These are phyloP conservation scores for Diaporthe helianthi DNA, from an alignment of 2,329 filamentous ascomycete species.

Conservation along the genomic window DNA sequence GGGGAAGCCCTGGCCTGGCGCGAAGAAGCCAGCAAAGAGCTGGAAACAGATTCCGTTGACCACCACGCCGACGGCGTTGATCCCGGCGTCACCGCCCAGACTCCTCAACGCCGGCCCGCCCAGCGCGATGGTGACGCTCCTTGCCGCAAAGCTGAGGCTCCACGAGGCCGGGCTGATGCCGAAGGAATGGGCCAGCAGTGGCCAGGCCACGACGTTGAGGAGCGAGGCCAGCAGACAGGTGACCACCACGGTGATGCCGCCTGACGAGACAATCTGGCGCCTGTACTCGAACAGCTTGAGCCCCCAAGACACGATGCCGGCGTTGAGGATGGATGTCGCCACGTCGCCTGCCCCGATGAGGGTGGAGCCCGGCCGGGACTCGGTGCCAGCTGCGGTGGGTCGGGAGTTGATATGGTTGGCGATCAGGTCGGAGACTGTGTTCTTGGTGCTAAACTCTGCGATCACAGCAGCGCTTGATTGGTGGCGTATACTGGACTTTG, in stretches of 20 bases:
- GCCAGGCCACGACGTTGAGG: conserved; percentile 52
- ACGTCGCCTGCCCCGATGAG: conserved; percentile 54
- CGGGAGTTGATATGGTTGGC: conserved; percentile 36
- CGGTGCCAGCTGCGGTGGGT: conserved; percentile 30
- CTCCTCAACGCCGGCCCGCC: conserved; percentile 54
- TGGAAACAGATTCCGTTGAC: conserved; percentile 56
- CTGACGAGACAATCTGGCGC: conserved; percentile 51
- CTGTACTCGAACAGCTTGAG: conserved; percentile 61
- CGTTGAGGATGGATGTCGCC: conserved; percentile 56
- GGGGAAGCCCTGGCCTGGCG: conserved; percentile 24
- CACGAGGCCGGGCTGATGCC: conserved; percentile 44
- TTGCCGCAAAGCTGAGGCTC: conserved; percentile 55
- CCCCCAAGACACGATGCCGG: conserved; percentile 60
- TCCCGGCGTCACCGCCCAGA: conserved; percentile 52
- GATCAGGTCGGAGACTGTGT: conserved; percentile 42
- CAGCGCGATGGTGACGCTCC: conserved; percentile 58
- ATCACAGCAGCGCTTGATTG: conserved; percentile 38
- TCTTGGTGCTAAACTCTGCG: conserved; percentile 40
- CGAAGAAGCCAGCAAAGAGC: conserved; percentile 44
- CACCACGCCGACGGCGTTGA: conserved; percentile 59
- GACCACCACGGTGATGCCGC: conserved; percentile 49
- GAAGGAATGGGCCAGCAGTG: conserved; percentile 46
- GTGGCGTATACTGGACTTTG: conserved; percentile 44
- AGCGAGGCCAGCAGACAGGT: conserved; percentile 48
- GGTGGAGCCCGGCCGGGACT: background rate